Base-by-base conservation (phyloP, 106 monocot genomes). In the Apostasia ramifera region DNA sequence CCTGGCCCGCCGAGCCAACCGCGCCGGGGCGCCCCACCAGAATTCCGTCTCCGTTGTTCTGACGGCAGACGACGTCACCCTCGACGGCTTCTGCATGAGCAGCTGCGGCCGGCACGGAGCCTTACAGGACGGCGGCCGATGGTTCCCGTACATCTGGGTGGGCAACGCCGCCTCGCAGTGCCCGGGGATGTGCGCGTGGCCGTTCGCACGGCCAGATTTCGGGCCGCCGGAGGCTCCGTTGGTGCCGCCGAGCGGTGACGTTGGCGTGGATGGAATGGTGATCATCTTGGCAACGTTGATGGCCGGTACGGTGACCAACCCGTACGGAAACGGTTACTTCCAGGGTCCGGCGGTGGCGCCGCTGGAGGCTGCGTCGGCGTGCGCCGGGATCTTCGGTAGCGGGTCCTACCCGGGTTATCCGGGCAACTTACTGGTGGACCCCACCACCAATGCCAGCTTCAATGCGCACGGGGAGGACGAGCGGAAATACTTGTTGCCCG, bases 61-160 rank as follows among this genome's bases (percentile, higher is more conserved):
- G 63, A 92, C 92, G 9, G 69, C 88, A 3, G 45, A 57, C 11
- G 85, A 88, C 71, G 88, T 92, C 40, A 53, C 71, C 44, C 83
- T 88, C 42, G 76, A 78, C 37, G 85, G 88, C 8, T 93, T 93
- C 83, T 88, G 88, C 88, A 81, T 83, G 83, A 81, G 78, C 72
- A 53, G 78, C 53, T 93, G 92, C 67, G 92, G 88, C 8, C 6
- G 46, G 11, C 92, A 92, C 78, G 69, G 75, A 2, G 78, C 88
- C 42, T 9, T 1, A 2, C 26, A 26, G 6, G 55, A 71, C 40
- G 60, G n/a, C 44, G 9, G 65, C 58, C 26, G 41, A 26, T 4
- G 40, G 37, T 76, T 59, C 42, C 74, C 84, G 9, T 88, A 79
- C 69, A 39, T 79, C 14, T 85, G 85, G 85, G 76, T 79, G 45